Percentiles rank a stretch among this genome's conserved stretches.
These are phyloP conservation scores for Tagetes erecta DNA, from an alignment of 129 eudicot genomes.

Conservation along the genomic window DNA sequence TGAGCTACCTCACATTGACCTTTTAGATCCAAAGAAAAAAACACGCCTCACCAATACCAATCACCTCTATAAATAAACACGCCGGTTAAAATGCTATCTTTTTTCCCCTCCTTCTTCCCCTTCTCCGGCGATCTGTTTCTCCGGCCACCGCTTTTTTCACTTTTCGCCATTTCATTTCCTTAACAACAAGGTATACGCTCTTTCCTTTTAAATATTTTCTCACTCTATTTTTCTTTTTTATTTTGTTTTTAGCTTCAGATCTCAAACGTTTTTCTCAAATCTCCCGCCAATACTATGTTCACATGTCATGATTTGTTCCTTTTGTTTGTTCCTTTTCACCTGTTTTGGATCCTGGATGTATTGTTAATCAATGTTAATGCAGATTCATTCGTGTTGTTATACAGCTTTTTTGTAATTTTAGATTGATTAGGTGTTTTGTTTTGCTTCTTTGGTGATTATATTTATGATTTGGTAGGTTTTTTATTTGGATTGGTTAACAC, in stretches of 20 bases:
- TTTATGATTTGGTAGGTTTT: slow-evolving; percentile 11
- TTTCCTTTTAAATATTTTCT: neutral
- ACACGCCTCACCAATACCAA: slow-evolving; percentile 16
- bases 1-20: slow-evolving; percentile 36
- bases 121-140: slow-evolving; percentile 28
- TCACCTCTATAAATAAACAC: slow-evolving; percentile 41
- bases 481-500: slow-evolving; percentile 16
- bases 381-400: slow-evolving; percentile 19
- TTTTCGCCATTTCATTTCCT: slow-evolving; percentile 35
- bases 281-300: slow-evolving; percentile 12
- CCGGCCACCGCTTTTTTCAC: slow-evolving; percentile 25
- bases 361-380: slow-evolving; percentile 14
- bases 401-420: slow-evolving; percentile 10
- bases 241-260: slow-evolving; percentile 34
- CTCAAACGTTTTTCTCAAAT: slow-evolving; percentile 34
- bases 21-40: slow-evolving; percentile 13
- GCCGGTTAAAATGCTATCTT: slow-evolving; percentile 36
- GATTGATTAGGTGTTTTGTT: neutral
- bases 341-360: slow-evolving; percentile 36
- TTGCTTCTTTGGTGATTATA: neutral
- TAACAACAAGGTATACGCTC: slow-evolving; percentile 33
- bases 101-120: slow-evolving; percentile 36
- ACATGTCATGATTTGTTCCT: neutral
- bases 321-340: neutral
- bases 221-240: neutral